These are phyloP conservation scores for Trichomonas gallinae DNA, from an alignment of 208 protist genomes.

Conservation along the genomic window DNA sequence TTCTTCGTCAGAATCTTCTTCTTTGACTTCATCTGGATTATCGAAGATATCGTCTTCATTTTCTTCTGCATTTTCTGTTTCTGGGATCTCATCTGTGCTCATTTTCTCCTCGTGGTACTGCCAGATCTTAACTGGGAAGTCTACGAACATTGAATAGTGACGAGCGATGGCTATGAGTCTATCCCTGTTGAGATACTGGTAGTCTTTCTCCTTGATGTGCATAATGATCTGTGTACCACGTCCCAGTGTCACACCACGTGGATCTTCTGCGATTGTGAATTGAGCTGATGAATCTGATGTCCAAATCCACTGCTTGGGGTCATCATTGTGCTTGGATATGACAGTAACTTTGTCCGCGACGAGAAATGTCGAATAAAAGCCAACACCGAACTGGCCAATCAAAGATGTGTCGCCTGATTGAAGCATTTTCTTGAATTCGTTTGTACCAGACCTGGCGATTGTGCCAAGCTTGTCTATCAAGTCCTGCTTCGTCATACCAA, in stretches of 20 bases:
- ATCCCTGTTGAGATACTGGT: constrained; percentile 70
- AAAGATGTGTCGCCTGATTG: constrained; percentile 66
- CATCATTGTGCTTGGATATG: constrained; percentile 54
- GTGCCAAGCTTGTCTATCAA: constrained; percentile 91
- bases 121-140: constrained; percentile 64
- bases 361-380: constrained; percentile 99
- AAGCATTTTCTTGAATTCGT: constrained; percentile 34
- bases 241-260: constrained; percentile 70
- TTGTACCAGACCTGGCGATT: constrained; percentile 94
- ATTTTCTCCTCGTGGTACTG: background rate
- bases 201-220: constrained; percentile 77
- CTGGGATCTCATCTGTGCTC: background rate
- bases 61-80: constrained; percentile 37
- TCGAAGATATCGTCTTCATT: constrained; percentile 35
- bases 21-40: background rate
- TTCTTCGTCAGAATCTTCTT: background rate
- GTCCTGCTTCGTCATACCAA: constrained; percentile 98
- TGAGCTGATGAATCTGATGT: constrained; percentile 72
- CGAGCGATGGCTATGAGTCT: constrained; percentile 50
- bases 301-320: constrained; percentile 72
- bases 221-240: constrained; percentile 76
- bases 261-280: constrained; percentile 73
- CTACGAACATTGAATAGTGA: constrained; percentile 97
- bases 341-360: constrained; percentile 92
- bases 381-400: constrained; percentile 99